Evolutionary conservation across 2,329 filamentous ascomycete species (phyloP).

Genomic region (Microascus cirrosus): DNA sequence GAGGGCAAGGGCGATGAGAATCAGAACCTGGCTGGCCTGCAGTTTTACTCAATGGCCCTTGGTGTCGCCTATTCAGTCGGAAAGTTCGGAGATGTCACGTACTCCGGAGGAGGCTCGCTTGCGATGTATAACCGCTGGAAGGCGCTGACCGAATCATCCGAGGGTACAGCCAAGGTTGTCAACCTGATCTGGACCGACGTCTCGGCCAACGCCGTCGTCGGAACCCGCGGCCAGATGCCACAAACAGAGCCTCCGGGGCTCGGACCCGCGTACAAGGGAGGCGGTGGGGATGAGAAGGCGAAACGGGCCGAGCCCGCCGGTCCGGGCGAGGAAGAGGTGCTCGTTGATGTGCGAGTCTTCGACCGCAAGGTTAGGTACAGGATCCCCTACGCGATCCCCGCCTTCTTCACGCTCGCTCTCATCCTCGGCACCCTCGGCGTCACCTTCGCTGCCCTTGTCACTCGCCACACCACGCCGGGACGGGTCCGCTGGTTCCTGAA

Average conservation of each 20-base stretch:
- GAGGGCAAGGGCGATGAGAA: background rate
- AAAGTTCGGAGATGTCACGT: background rate
- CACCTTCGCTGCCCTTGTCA: background rate
- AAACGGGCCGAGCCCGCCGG: background rate
- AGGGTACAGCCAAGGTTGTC: conserved; percentile 19
- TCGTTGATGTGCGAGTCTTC: background rate
- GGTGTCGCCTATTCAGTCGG: conserved; percentile 9
- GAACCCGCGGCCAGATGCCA: conserved; percentile 15
- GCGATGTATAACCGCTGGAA: conserved; percentile 29
- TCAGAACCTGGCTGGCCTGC: conserved; percentile 20
- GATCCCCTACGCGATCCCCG: background rate
- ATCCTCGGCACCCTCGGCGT: background rate
- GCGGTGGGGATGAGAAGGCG: background rate
- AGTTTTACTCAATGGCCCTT: conserved; percentile 17
- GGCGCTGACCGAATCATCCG: conserved; percentile 15
- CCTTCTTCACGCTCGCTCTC: background rate
- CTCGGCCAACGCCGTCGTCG: conserved; percentile 27
- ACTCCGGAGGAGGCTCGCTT: conserved; percentile 12
- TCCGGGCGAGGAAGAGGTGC: background rate
- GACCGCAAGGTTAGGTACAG: background rate
- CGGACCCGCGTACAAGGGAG: background rate
- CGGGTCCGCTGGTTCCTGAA: background rate
- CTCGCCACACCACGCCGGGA: background rate
- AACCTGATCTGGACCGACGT: conserved; percentile 33
- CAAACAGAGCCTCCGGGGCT: background rate